Evolutionary conservation across 495 filamentous ascomycete species (phyloP).

Genomic region (Jackrogersella multiformis): DNA sequence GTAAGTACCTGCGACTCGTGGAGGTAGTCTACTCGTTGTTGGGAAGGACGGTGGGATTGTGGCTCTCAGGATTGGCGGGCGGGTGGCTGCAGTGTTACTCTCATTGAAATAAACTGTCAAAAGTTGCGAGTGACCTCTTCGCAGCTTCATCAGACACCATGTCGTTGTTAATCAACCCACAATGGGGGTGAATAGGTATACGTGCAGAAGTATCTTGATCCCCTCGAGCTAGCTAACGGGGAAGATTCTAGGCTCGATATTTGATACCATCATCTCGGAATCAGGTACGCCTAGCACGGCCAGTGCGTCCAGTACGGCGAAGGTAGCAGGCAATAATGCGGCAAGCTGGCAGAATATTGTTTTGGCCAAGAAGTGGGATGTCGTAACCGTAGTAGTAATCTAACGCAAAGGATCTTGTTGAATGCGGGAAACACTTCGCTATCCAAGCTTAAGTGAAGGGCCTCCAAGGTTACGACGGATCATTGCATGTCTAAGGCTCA

Average conservation of each 20-base stretch:
- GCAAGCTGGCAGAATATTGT: slow-evolving; percentile 18
- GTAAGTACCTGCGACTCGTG: slow-evolving; percentile 21
- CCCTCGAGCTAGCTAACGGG: not conserved
- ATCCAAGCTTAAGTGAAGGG: slow-evolving; percentile 26
- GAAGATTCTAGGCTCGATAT: not conserved
- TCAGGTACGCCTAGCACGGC: not conserved
- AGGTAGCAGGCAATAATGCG: slow-evolving; percentile 28
- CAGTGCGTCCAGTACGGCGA: slow-evolving; percentile 13
- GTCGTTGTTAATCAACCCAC: slow-evolving; percentile 25
- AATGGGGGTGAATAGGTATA: slow-evolving; percentile 26
- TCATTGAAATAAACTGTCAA: slow-evolving; percentile 27
- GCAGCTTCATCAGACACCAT: slow-evolving; percentile 30
- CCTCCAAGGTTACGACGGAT: slow-evolving; percentile 29
- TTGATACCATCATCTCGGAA: slow-evolving; percentile 22
- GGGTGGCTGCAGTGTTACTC: slow-evolving; percentile 37
- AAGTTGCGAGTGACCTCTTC: slow-evolving; percentile 37
- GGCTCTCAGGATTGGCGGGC: slow-evolving; percentile 23
- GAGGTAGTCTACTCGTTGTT: slow-evolving; percentile 27
- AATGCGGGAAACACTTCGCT: slow-evolving; percentile 36
- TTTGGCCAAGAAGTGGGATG: slow-evolving; percentile 31
- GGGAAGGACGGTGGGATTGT: slow-evolving; percentile 22
- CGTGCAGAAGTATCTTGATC: slow-evolving; percentile 9
- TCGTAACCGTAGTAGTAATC: slow-evolving; percentile 42
- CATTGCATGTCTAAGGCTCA: slow-evolving; percentile 23
- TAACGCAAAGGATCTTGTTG: slow-evolving; percentile 25